phyloP scores from a whole-genome alignment of 1,284 basidiomycete genomes.

The Phellinidium pouzarii region DNA sequence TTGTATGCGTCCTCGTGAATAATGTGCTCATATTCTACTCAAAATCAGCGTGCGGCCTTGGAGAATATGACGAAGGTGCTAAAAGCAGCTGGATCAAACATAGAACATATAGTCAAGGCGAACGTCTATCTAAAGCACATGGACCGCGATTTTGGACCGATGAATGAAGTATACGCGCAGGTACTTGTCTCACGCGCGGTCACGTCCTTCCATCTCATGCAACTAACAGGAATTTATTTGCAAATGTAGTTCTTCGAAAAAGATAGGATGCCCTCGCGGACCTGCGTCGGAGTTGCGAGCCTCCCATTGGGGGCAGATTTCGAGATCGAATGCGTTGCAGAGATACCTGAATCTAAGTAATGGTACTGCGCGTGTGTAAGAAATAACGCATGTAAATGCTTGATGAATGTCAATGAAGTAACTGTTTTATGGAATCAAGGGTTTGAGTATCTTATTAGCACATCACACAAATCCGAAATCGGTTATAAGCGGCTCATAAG shows the following conservation, averaged over 20 bases:
- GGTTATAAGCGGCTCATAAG: no score
- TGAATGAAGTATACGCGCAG: constrained; percentile 49
- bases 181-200: constrained; percentile 28
- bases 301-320: constrained; percentile 56
- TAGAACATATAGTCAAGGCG: constrained; percentile 55
- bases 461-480: no score
- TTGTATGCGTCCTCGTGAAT: background rate
- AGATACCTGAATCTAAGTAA: constrained; percentile 31
- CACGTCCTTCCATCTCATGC: background rate
- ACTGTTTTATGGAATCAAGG: no score
- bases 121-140: constrained; percentile 54
- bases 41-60: constrained; percentile 42
- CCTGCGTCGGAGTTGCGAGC: constrained; percentile 56
- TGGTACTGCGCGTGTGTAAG: no score
- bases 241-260: constrained; percentile 43
- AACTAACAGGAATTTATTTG: background rate
- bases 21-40: background rate
- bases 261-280: constrained; percentile 51
- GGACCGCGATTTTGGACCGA: constrained; percentile 40
- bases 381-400: no score
- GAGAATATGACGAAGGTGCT: constrained; percentile 53
- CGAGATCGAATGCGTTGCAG: constrained; percentile 62
- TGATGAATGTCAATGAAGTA: no score
- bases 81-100: constrained; percentile 50
- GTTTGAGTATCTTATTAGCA: no score